phyloP scores from a whole-genome alignment of 2,329 filamentous ascomycete species.

The Apiospora pterosperma region DNA sequence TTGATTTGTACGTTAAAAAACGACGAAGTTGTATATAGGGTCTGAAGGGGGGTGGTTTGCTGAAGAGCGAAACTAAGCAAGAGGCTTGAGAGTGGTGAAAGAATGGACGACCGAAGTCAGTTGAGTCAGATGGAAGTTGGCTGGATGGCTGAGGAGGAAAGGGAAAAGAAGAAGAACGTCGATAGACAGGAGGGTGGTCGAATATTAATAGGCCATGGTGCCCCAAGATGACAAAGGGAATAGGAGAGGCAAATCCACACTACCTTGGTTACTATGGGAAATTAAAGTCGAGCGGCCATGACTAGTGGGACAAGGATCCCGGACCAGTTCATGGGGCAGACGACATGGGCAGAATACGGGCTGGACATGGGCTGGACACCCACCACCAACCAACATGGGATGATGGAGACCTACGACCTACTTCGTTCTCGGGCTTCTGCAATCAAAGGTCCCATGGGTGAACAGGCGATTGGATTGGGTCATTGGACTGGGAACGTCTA shows the following conservation, averaged over 20 bases:
- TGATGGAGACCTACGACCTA: not conserved
- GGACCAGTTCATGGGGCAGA: not conserved
- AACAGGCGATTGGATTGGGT: not conserved
- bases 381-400: not conserved
- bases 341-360: not conserved
- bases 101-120: slow-evolving; percentile 59
- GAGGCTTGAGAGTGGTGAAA: slow-evolving; percentile 32
- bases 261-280: no score
- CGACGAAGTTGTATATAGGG: slow-evolving; percentile 18
- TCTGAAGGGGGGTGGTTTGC: not conserved
- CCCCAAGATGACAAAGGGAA: slow-evolving; percentile 1
- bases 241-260: not conserved
- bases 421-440: not conserved
- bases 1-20: slow-evolving; percentile 26
- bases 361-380: not conserved
- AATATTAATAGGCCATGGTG: slow-evolving; percentile 41
- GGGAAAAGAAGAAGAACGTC: slow-evolving; percentile 20
- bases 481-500: no score
- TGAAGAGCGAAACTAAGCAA: slow-evolving; percentile 27
- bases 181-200: slow-evolving; percentile 30
- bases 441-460: not conserved
- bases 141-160: slow-evolving; percentile 40
- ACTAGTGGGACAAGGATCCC: not conserved
- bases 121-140: slow-evolving; percentile 35
- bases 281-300: not conserved